Base-by-base conservation (phyloP, 768 basidiomycete genomes). In the Leccinum obscurum region DNA sequence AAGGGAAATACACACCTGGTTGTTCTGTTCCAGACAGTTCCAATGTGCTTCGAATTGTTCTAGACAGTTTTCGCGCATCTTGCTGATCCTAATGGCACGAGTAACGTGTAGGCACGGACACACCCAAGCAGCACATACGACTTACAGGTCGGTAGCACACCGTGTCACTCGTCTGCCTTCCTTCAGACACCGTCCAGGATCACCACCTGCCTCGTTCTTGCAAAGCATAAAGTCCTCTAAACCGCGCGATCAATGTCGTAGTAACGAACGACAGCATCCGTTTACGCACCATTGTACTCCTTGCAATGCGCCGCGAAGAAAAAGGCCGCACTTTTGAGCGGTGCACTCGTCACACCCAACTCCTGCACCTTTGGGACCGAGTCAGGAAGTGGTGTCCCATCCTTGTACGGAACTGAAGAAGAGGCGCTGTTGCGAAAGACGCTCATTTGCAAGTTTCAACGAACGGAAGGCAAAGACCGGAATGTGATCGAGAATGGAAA, bases 211-310 rank as follows among this genome's bases (percentile, higher is more conserved):
- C 80, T 98, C 95, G 24, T 85, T 80, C 79, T 98, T 98, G 84
- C 97, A 99, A 56, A 98, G 89, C 93, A 98, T 96, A 69, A 93
- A 93, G 78, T 93, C 91, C 83, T 93, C 92, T 92, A 70, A 54
- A 56, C 57, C 57, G 1, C 57, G 3, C 4, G 34, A 34, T 34
- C 34, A 34, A 52, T 37, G 78, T 17, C 37, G 6, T 37, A 41
- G 37, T 15, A 39, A 17, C 17, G 7, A 39, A 24, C 0, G 62
- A 41, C 15, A 51, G 46, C 4, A 37, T 32, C 9, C 32, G n/a
- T 53, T 71, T n/a, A 77, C 90, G 55, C 62, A 98, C 96, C 96
- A 78, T 96, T 98, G 78, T 87, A 96, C 59, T 94, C 92, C 77
- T 93, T 93, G 85, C 96, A 99, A 73, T 93, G 85, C 39, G 91